These are phyloP conservation scores for Backusella circina DNA, from an alignment of 192 early-diverging fungal genomes.

Conservation along the genomic window DNA sequence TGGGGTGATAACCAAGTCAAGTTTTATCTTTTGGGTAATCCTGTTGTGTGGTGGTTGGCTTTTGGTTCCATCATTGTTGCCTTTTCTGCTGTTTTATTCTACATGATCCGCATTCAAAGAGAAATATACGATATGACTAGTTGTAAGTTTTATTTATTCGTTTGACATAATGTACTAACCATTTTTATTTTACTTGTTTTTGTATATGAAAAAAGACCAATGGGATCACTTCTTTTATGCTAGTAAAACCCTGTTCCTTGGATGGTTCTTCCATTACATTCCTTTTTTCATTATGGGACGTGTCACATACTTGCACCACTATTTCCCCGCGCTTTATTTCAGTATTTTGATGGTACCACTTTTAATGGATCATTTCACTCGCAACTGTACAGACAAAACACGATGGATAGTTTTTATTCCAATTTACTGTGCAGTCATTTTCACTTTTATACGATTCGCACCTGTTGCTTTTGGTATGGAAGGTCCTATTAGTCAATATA, in stretches of 20 bases:
- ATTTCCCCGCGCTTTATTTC: slow-evolving; percentile 95
- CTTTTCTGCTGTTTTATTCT: slow-evolving; percentile 31
- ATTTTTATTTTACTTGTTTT: not conserved
- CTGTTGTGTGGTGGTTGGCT: slow-evolving; percentile 86
- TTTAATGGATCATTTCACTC: slow-evolving; percentile 68
- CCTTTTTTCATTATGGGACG: slow-evolving; percentile 97
- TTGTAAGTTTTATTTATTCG: slow-evolving; percentile 28
- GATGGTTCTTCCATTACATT: slow-evolving; percentile 91
- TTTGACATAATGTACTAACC: slow-evolving; percentile 46
- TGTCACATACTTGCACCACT: slow-evolving; percentile 94
- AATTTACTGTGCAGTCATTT: slow-evolving; percentile 23
- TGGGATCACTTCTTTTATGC: slow-evolving; percentile 77
- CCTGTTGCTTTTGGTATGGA: slow-evolving; percentile 81
- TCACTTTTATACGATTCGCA: slow-evolving; percentile 72
- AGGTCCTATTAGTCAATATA: slow-evolving; percentile 56
- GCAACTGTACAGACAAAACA: slow-evolving; percentile 12
- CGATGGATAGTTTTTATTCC: slow-evolving; percentile 32
- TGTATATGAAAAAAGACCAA: slow-evolving; percentile 15
- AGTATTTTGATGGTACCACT: slow-evolving; percentile 77
- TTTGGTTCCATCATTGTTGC: slow-evolving; percentile 50
- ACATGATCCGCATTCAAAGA: slow-evolving; percentile 64
- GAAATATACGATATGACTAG: slow-evolving; percentile 51
- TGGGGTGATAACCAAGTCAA: slow-evolving; percentile 87
- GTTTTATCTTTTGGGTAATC: slow-evolving; percentile 91
- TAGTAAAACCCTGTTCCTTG: slow-evolving; percentile 68